These are phyloP conservation scores for Huntiella moniliformis DNA, from an alignment of 2,329 filamentous ascomycete species.

Conservation along the genomic window DNA sequence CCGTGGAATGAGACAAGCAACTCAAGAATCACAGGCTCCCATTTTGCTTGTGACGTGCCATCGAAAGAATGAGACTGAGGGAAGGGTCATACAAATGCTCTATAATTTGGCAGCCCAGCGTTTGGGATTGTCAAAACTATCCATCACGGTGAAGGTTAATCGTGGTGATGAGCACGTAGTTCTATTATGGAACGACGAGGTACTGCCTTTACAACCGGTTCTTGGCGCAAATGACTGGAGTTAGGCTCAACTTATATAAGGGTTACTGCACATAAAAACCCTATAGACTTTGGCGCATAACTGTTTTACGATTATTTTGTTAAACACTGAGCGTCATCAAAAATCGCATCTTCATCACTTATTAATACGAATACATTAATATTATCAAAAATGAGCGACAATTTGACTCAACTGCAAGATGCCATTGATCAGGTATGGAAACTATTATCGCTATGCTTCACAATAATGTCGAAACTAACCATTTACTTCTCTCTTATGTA, in stretches of 20 bases:
- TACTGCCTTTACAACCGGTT: neutral
- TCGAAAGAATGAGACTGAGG: conserved; percentile 25
- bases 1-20: conserved; percentile 55
- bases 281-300: neutral
- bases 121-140: conserved; percentile 41
- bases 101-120: conserved; percentile 51
- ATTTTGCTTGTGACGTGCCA: conserved; percentile 50
- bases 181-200: conserved; percentile 30
- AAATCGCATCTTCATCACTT: neutral
- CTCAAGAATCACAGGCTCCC: conserved; percentile 48
- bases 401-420: conserved; percentile 69
- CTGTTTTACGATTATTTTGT: conserved; percentile 1
- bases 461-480: neutral
- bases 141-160: conserved; percentile 26
- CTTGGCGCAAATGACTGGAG: neutral
- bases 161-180: conserved; percentile 24
- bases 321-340: neutral
- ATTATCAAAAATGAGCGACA: conserved; percentile 43
- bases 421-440: conserved; percentile 57
- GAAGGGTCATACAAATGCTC: conserved; percentile 45
- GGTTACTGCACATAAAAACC: neutral
- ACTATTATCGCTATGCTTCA: neutral
- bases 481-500: conserved; percentile 17
- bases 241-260: neutral
- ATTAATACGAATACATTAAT: neutral